These are phyloP conservation scores for Lizonia empirigonia DNA, from an alignment of 2,329 filamentous ascomycete species.

Conservation along the genomic window DNA sequence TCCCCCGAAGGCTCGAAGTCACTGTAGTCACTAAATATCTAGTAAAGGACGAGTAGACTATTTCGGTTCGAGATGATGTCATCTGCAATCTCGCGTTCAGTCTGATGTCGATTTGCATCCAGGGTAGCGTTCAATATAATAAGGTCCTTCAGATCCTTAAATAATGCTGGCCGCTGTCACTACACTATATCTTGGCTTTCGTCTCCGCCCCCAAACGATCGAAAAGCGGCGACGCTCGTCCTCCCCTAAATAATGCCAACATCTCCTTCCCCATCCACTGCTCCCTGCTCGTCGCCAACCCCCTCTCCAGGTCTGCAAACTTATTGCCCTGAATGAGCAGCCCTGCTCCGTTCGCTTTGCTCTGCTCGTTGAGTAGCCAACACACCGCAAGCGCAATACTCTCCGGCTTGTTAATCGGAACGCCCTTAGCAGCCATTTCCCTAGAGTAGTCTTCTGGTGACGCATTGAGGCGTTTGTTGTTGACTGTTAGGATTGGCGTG, in stretches of 20 bases:
- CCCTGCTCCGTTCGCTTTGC: slow-evolving; percentile 53
- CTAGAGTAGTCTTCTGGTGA: slow-evolving; percentile 50
- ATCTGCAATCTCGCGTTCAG: too few relatives aligned
- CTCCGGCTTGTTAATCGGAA: slow-evolving; percentile 56
- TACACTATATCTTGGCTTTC: slow-evolving; percentile 33
- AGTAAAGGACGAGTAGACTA: too few relatives aligned
- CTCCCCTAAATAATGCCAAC: slow-evolving; percentile 56
- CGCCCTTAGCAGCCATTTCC: slow-evolving; percentile 52
- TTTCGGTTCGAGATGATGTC: too few relatives aligned
- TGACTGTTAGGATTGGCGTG: slow-evolving; percentile 51
- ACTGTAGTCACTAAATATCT: too few relatives aligned
- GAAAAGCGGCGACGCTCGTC: slow-evolving; percentile 46
- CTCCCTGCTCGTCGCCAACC: slow-evolving; percentile 53
- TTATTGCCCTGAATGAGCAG: slow-evolving; percentile 54
- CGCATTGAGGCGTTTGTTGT: slow-evolving; percentile 36
- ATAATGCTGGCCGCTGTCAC: background rate
- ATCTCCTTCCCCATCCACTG: slow-evolving; percentile 59
- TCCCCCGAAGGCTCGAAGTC: too few relatives aligned
- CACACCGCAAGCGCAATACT: slow-evolving; percentile 53
- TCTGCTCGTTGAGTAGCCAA: slow-evolving; percentile 53
- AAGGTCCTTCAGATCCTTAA: too few relatives aligned
- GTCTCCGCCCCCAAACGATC: slow-evolving; percentile 29
- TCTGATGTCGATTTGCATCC: too few relatives aligned
- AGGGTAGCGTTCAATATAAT: too few relatives aligned
- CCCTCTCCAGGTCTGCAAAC: slow-evolving; percentile 53